Evolutionary conservation across 768 basidiomycete genomes (phyloP), one percentile per base, ranked within the genome.

Genomic region (Daedaleopsis sinensis): DNA sequence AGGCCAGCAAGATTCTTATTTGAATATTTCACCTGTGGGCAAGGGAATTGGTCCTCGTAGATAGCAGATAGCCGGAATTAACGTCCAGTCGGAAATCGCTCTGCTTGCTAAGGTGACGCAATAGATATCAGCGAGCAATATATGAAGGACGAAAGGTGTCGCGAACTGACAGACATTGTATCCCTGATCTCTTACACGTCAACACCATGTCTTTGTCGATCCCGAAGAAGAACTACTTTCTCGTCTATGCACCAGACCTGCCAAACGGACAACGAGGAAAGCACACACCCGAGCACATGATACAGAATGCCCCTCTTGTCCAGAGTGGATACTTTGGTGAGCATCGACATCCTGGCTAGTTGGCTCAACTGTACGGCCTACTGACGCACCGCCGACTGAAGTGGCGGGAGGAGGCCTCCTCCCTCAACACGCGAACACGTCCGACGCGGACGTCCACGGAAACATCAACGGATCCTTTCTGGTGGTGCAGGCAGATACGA

Each of bases 221-320:
- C 19, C 52, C 57, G 10, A 19, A 32, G 32, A 43, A 56, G 32
- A 56, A 59, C 21, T 52, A 52, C 49, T 63, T 59, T 48, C 36
- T 59, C 23, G 49, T 63, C 7, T 15, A 59, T 19, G 47, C 49
- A 2, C 49, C 23, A 6, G 62, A 63, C 55, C 15, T 55, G 6
- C 57, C 62, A 5, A 48, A 56, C 49, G 47, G 57, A 24, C 62
- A 63, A 37, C 61, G 61, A 6, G 27, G 18, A 4, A 56, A 59
- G 50, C 57, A 59, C 43, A 9, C 16, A 21, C 32, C 47, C 0
- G 53, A 18, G 24, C 62, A 63, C 49, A 46, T 63, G 23, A 16
- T 23, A 24, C 49, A 55, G 9, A 63, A 56, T 49, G 36, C 4
- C 21, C 54, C 57, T 1, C 21, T 52, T 10, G 19, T 63, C 10